A percentile compares a stretch with the other conserved stretches of the same genome.
Conservation (phyloP, 768 basidiomycete genomes). For the Pholiota conissans region DNA sequence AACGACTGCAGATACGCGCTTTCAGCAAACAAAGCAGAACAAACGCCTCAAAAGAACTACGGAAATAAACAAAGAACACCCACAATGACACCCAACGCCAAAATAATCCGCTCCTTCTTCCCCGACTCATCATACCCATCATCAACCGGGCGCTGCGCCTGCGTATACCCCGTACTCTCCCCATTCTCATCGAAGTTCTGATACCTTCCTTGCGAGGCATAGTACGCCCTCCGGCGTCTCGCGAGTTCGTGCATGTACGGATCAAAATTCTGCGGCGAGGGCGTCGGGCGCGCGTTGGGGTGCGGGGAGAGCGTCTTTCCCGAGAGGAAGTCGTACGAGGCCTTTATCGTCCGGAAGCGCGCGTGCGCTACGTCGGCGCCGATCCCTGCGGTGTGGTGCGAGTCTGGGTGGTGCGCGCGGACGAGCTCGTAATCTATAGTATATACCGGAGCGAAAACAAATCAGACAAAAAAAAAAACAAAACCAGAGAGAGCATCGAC, state of each 20-base stretch:
- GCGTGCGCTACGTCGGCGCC: conserved; percentile 48
- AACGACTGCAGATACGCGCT: not conserved
- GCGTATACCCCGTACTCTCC: conserved; percentile 9
- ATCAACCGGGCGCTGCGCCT: not conserved
- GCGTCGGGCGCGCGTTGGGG: conserved; percentile 23
- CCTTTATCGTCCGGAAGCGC: conserved; percentile 63
- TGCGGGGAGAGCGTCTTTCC: conserved; percentile 31
- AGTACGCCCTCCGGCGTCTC: conserved; percentile 42
- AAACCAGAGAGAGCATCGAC: not conserved
- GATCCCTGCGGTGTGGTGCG: conserved; percentile 39
- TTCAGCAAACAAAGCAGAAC: no score
- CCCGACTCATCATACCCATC: not conserved
- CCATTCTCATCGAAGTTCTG: conserved; percentile 6
- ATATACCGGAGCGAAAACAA: not conserved
- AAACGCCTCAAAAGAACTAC: not conserved
- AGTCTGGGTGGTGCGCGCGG: conserved; percentile 72
- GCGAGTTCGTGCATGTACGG: conserved; percentile 53
- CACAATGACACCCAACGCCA: not conserved
- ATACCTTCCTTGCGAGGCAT: conserved; percentile 28
- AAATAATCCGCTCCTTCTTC: not conserved
- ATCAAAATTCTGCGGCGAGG: conserved; percentile 30
- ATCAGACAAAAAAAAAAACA: not conserved
- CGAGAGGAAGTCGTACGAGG: conserved; percentile 61
- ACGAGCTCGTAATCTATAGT: conserved; percentile 76
- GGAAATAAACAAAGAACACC: not conserved